Base-by-base conservation (phyloP, 371 early-diverging fungal species). In the Mortierella sp. region DNA sequence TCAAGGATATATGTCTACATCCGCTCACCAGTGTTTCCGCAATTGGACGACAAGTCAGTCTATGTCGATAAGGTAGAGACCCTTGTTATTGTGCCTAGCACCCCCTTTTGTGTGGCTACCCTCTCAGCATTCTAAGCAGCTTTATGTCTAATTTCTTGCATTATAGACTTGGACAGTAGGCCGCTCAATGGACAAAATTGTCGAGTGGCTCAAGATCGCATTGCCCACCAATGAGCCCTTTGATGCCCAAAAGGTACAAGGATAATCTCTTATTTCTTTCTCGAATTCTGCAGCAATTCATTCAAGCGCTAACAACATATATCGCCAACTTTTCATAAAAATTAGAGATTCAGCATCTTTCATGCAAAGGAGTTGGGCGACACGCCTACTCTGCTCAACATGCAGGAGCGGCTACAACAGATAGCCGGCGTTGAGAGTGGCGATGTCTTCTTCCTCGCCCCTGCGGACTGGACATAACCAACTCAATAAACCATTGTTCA, bases 121-220 rank as follows among this genome's bases (percentile, higher is more conserved):
- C 31, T 28, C 31, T 61, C 14, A 34, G 1, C 34, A 5, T 37
- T 11, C 16, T 43, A 21, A 34, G 0, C 37, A 24, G 19, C 2
- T 8, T 31, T 31, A 19, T 28, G 10, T 4, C 19, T 44, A 13
- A 19, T 13, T 1, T 6, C 11, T 0, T 19, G 14, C 26, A 37
- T 37, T 44, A 16, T 46, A 80, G 80, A 77, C 83, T 13, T 83
- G 84, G 84, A 83, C 80, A 1, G 76, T 87, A 6, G 88, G 87
- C 13, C 69, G 78, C 9, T 31, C 87, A 2, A 44, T 81, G 59
- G 88, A 87, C 59, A 82, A 81, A 61, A 82, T 87, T 46, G 50
- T 77, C 5, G 79, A 82, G 24, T 73, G 74, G 77, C 78, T 87
- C 53, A 82, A 87, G 69, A 53, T 82, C 2, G n/a, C 72, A 24